A percentile compares a stretch with the other conserved stretches of the same genome.
phyloP scores from a whole-genome alignment of 2,329 filamentous ascomycete species.

The Cordyceps militaris region DNA sequence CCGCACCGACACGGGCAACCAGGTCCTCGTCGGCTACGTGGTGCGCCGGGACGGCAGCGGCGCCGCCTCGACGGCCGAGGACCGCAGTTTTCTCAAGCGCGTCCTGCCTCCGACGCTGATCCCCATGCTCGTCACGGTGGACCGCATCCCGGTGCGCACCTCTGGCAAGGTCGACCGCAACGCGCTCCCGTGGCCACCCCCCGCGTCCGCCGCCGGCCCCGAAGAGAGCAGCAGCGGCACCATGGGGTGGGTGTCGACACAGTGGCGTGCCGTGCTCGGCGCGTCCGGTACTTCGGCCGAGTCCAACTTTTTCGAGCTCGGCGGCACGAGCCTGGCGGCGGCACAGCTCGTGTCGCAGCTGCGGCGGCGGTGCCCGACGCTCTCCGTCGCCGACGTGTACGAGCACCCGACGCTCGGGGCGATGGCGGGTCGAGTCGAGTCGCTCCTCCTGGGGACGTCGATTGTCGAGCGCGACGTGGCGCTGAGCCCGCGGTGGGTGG shows the following conservation, averaged over 20 bases:
- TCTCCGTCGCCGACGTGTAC: slow-evolving; percentile 20
- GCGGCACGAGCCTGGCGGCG: slow-evolving; percentile 19
- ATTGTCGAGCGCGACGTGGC: slow-evolving; percentile 13
- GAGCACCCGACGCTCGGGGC: slow-evolving; percentile 15
- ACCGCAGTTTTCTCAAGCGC: slow-evolving; percentile 11
- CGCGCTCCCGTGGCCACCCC: slow-evolving; percentile 13
- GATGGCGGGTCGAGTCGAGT: slow-evolving; percentile 16
- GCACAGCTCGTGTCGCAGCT: slow-evolving; percentile 20
- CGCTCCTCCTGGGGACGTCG: slow-evolving; percentile 15
- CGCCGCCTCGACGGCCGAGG: not conserved
- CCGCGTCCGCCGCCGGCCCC: not conserved
- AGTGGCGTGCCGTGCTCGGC: slow-evolving; percentile 18
- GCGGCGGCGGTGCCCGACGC: slow-evolving; percentile 15
- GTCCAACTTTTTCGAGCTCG: slow-evolving; percentile 18
- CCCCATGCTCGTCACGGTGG: slow-evolving; percentile 17
- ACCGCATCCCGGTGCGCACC: slow-evolving; percentile 17
- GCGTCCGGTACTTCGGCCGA: slow-evolving; percentile 10
- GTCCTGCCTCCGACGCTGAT: slow-evolving; percentile 17
- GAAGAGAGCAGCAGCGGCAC: not conserved
- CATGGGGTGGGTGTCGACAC: slow-evolving; percentile 17
- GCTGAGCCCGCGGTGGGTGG: slow-evolving; percentile 17
- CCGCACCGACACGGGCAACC: slow-evolving; percentile 17
- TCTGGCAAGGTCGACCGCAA: slow-evolving; percentile 20
- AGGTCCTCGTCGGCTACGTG: slow-evolving; percentile 19
- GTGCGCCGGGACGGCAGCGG: slow-evolving; percentile 11